Evolutionary conservation across 805 yeast species (phyloP), one percentile per base, ranked within the genome.

Genomic region (Kazachstania bromeliacearum): DNA sequence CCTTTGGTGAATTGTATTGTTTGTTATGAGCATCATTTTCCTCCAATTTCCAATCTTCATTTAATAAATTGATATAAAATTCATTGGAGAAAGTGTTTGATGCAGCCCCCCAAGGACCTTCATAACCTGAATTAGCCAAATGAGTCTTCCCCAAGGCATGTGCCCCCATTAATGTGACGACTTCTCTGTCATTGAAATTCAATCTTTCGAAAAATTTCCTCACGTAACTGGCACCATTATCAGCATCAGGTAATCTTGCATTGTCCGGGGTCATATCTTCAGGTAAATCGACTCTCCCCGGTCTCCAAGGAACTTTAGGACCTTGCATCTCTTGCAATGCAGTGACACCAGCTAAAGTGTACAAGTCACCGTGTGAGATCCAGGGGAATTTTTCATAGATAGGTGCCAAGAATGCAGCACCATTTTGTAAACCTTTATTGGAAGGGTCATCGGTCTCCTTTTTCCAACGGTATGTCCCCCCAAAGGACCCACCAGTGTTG

Each of bases 31-130:
- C 59, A 48, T 63, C 62, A 77, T 85, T 69, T 56, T 76, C 63
- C 54, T 73, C 66, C 64, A 65, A 53, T 36, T 58, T 63, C 78
- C 76, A 67, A 36, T 67, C 61, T 46, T 76, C 79, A 34, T 73
- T 64, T 28, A 75, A 45, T 54, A 83, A 62, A 26, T 68, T 53
- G 38, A 70, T 66, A 62, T 62, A 85, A 57, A 82, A 85, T 28
- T 83, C 84, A 63, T 85, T 85, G 35, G 78, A 68, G 56, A 85
- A 80, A 44, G 66, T 59, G 21, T 80, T 82, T 37, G 92, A 85
- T 27, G 81, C 73, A 37, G 79, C 80, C 26, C 89, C 88, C 95
- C 95, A 85, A 42, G 89, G 87, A 10, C 95, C 94, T 45, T 82
- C 92, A 64, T 68, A 85, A 2, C 94, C 94, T 16, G 85, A 73